phyloP scores from a whole-genome alignment of 2,329 filamentous ascomycete genomes.

The Verticillium albo-atrum region DNA sequence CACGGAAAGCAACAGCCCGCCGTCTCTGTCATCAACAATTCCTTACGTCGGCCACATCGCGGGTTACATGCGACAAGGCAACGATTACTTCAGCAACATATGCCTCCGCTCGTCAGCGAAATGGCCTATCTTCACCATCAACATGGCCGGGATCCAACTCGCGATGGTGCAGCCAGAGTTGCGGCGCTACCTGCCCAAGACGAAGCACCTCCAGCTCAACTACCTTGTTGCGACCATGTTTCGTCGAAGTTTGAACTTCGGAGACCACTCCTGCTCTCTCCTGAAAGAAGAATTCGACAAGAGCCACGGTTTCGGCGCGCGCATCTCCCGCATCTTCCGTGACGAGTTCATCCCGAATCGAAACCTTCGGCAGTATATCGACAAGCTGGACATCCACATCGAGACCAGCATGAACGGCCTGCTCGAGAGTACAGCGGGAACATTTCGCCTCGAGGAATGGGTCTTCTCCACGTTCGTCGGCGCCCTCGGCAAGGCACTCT shows the following conservation, averaged over 20 bases:
- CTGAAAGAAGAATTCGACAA: constrained; percentile 5
- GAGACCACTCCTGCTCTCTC: constrained; percentile 4
- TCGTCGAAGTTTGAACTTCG: constrained; percentile 4
- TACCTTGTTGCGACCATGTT: constrained; percentile 5
- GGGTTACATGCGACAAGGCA: constrained; percentile 1
- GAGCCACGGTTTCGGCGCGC: constrained; percentile 2
- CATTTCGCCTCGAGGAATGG: constrained; percentile 8
- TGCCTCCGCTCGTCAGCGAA: not conserved
- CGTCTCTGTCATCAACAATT: not conserved
- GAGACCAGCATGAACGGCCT: not conserved
- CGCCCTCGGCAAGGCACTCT: constrained; percentile 6
- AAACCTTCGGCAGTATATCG: constrained; percentile 4
- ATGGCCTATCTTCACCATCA: constrained; percentile 4
- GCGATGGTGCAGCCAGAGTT: constrained; percentile 1
- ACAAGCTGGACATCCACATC: constrained; percentile 3
- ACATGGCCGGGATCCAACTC: constrained; percentile 2
- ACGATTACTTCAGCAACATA: constrained; percentile 5
- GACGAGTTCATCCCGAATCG: constrained; percentile 8
- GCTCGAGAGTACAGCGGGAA: not conserved
- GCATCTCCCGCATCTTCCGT: constrained; percentile 7
- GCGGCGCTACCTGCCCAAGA: constrained; percentile 2
- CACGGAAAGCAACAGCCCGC: not conserved
- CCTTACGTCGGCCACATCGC: constrained; percentile 1
- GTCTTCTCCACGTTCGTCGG: constrained; percentile 7
- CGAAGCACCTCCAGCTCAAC: constrained; percentile 1